These are phyloP conservation scores for Monascus ruber DNA, from an alignment of 2,329 filamentous ascomycete genomes.

Conservation along the genomic window DNA sequence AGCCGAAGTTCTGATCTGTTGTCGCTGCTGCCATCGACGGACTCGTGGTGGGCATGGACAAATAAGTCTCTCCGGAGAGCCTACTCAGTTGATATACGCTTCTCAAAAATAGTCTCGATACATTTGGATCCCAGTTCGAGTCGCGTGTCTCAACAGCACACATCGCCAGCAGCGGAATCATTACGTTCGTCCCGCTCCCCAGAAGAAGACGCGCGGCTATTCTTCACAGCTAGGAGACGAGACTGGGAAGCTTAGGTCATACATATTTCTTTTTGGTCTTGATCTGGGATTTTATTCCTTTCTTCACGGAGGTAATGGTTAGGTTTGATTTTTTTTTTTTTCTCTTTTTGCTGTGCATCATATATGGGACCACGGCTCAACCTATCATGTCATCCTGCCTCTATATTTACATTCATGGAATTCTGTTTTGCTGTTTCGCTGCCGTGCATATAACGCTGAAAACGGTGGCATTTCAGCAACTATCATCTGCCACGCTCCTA, in stretches of 20 bases:
- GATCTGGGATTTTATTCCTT: too few relatives aligned
- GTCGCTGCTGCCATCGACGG: neutral
- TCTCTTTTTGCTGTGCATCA: constrained; percentile 6
- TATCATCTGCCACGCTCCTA: too few relatives aligned
- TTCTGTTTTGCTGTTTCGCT: too few relatives aligned
- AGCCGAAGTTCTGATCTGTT: constrained; percentile 1
- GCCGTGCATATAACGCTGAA: too few relatives aligned
- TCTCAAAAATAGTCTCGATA: constrained; percentile 10
- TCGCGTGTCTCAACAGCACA: neutral
- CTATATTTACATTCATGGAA: too few relatives aligned
- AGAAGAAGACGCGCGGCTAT: neutral
- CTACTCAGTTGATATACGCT: constrained; percentile 13
- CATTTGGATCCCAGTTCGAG: neutral
- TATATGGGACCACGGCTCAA: too few relatives aligned
- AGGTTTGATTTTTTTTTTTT: neutral
- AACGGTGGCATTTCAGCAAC: too few relatives aligned
- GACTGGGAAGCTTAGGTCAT: neutral
- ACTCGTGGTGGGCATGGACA: constrained; percentile 10
- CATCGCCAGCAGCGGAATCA: neutral
- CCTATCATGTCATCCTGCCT: too few relatives aligned
- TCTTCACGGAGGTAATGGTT: too few relatives aligned
- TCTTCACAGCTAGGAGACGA: neutral
- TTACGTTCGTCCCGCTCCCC: neutral
- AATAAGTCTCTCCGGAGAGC: constrained; percentile 9
- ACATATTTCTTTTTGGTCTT: neutral